Evolutionary conservation across 2,329 filamentous ascomycete genomes (phyloP), one percentile per base, ranked within the genome.

Genomic region (Phialophora expanda): DNA sequence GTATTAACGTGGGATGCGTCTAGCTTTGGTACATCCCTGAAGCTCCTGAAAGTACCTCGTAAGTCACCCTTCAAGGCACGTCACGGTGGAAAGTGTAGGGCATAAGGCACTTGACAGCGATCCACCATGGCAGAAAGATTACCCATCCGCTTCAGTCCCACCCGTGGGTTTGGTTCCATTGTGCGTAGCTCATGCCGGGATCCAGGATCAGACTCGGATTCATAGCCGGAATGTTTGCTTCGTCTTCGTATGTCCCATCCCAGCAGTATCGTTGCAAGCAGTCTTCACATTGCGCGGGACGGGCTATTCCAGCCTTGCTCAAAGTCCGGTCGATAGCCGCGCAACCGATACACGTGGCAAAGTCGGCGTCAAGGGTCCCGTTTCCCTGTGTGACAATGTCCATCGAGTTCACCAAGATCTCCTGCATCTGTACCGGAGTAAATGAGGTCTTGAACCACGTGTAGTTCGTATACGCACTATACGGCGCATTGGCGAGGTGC

Each of bases 291-390:
- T 72, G 67, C 38, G 50, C 51, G 8, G 66, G 63, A 22, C 63
- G 60, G 12, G 65, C 12, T 44, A 73, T 69, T 14, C 70, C 68
- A 26, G 70, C 54, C 34, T 66, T 68, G 26, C 53, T 62, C 24
- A 73, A 62, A 30, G 66, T 73, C 11, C 72, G 55, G 12, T 73
- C 70, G 34, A 74, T 69, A 4, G 65, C 72, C 4, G 72, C 72
- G 53, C 72, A 73, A 32, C 69, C 72, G 5, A 72, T 41, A 62
- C 72, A 73, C 44, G 50, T 65, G 17, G 59, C 61, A 68, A 70
- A 61, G 65, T 70, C 24, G 11, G 56, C 26, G 61, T 72, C 71
- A 12, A 72, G 46, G 17, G 71, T 72, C 4, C 70, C 67, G 56
- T 73, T 73, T 1, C 68, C 72, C 44, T 72, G 69, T 1, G 70